Base-by-base conservation (phyloP, 139 green algal genomes). In the Chlamydomonas incerta region DNA sequence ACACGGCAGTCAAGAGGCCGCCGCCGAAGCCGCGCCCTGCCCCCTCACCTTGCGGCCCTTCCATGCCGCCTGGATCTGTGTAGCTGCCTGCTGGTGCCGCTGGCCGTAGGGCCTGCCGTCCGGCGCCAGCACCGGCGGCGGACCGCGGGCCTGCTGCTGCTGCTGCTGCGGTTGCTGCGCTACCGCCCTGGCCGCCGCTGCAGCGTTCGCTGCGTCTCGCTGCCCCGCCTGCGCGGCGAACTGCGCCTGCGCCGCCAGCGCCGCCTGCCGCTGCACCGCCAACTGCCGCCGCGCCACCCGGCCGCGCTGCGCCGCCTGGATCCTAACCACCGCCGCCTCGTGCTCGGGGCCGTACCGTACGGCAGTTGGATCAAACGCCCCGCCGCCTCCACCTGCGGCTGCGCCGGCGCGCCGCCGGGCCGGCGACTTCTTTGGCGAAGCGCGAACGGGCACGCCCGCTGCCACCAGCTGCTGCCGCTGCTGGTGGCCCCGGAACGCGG, bases 401-500 rank as follows among this genome's bases (percentile, higher is more conserved):
- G 50, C 72, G 41, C 20, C 24, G 46, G 46, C 37, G 23, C 18
- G 33, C 70, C 41, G 37, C 21, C 24, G 37, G n/a, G n/a, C n/a
- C 55, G 34, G 41, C 41, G 41, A 50, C 41, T 50, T 50, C 41
- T 50, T 50, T 50, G 41, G 41, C 6, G 68, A 37, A 34, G 29
- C 11, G 23, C 60, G 60, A 4, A 74, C 68, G 15, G 34, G 33
- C 13, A 74, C 34, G 17, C 35, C 34, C 17, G 29, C 50, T 1
- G 24, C 24, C 15, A 24, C 14, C 28, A 83, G 41, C 29, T 26
- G 41, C 14, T n/a, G 67, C 18, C 80, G 66, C 23, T 50, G 33
- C 31, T 21, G 47, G 47, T 77, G 80, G 80, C 80, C 80, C 6
- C 80, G 66, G 66, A 58, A 85, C 10, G 67, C 66, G 20, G 80